Conservation (phyloP, 257 asterid species). For the Salvia miltiorrhiza region DNA sequence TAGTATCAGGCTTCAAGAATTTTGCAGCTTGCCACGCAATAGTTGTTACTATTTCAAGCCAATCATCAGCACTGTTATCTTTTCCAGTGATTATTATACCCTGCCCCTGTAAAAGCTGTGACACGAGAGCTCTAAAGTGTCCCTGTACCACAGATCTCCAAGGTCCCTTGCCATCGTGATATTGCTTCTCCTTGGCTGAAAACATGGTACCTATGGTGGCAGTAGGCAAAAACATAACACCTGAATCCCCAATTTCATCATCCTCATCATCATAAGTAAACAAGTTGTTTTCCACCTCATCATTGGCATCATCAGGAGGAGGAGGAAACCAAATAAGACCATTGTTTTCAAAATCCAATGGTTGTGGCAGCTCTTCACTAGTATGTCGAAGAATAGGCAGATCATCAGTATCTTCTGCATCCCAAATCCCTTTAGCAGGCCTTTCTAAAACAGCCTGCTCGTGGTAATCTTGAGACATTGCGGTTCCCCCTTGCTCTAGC, state of each 20-base stretch:
- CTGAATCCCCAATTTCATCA: slow-evolving; percentile 64
- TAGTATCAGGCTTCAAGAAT: slow-evolving; percentile 84
- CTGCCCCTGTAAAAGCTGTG: slow-evolving; percentile 74
- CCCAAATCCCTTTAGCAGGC: slow-evolving; percentile 50
- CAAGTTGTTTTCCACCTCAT: slow-evolving; percentile 53
- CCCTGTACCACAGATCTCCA: slow-evolving; percentile 61
- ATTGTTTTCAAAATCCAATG: slow-evolving; percentile 71
- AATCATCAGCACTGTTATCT: slow-evolving; percentile 48
- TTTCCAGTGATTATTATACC: slow-evolving; percentile 40
- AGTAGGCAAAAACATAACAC: slow-evolving; percentile 34
- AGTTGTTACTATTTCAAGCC: slow-evolving; percentile 71
- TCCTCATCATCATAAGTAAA: slow-evolving; percentile 76
- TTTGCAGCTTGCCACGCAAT: slow-evolving; percentile 92
- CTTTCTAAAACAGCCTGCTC: slow-evolving; percentile 54
- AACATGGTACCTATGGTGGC: slow-evolving; percentile 33
- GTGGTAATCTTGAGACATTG: slow-evolving; percentile 41
- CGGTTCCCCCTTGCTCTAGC: slow-evolving; percentile 51
- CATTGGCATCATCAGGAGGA: slow-evolving; percentile 54
- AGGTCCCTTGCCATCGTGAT: slow-evolving; percentile 45
- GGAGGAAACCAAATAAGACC: slow-evolving; percentile 89
- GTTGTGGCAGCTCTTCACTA: slow-evolving; percentile 37
- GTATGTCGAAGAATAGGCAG: slow-evolving; percentile 33
- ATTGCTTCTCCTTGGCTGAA: slow-evolving; percentile 46
- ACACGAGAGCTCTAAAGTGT: slow-evolving; percentile 89
- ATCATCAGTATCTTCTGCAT: slow-evolving; percentile 35